These are phyloP conservation scores for Trichoderma virens DNA, from an alignment of 495 filamentous ascomycete genomes.

Conservation along the genomic window DNA sequence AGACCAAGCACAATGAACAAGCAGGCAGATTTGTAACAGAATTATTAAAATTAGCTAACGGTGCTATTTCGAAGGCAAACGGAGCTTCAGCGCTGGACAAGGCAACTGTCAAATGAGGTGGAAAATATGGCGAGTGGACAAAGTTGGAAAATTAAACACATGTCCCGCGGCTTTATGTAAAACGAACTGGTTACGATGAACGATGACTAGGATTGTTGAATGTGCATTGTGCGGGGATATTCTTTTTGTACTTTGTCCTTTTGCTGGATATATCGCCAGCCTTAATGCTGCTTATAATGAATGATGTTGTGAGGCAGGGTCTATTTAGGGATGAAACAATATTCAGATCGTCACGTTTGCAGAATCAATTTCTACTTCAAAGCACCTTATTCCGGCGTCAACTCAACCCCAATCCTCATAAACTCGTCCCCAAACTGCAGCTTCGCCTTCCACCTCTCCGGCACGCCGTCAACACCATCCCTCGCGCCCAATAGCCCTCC, in stretches of 20 bases:
- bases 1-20: background rate
- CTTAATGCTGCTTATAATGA: too few species aligned
- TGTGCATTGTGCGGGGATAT: too few species aligned
- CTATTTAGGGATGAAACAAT: background rate
- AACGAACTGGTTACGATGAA: too few species aligned
- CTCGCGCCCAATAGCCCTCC: constrained; percentile 26
- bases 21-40: background rate
- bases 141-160: too few species aligned
- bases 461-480: constrained; percentile 23
- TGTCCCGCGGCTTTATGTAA: too few species aligned
- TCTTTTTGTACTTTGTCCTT: too few species aligned
- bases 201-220: too few species aligned
- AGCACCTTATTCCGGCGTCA: background rate
- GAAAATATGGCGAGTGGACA: too few species aligned
- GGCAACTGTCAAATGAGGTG: background rate
- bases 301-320: background rate
- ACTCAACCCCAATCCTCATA: constrained; percentile 1
- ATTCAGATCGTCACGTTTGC: background rate
- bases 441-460: constrained; percentile 20
- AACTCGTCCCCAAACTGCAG: constrained; percentile 27
- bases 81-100: background rate
- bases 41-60: background rate
- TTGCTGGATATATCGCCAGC: too few species aligned
- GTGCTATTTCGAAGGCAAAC: background rate
- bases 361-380: background rate